Conservation (phyloP, 2,329 filamentous ascomycete species). For the Colletotrichum tabaci region DNA sequence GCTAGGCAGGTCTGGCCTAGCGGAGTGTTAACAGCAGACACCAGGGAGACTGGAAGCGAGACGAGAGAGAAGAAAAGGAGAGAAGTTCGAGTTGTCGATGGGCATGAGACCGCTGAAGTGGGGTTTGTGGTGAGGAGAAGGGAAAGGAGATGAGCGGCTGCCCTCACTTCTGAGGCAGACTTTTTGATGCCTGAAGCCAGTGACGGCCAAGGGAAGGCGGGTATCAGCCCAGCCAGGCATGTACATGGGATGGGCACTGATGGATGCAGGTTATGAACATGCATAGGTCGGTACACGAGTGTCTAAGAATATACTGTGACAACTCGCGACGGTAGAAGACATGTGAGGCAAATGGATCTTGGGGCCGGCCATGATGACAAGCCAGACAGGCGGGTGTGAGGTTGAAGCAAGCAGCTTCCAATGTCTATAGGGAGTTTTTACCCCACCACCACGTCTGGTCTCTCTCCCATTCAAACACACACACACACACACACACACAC, state of each 20-base stretch:
- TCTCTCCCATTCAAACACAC: too few species aligned
- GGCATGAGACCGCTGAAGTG: conserved; percentile 18
- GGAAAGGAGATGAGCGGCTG: conserved; percentile 14
- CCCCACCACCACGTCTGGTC: background rate
- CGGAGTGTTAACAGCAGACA: background rate
- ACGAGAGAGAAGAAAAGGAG: background rate
- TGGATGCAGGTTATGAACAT: background rate
- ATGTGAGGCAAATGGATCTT: background rate
- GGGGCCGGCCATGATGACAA: background rate
- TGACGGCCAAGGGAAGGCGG: background rate
- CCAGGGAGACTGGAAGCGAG: background rate
- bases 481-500: too few species aligned
- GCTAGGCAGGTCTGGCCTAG: too few species aligned
- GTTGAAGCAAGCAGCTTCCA: conserved; percentile 5
- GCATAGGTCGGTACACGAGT: background rate
- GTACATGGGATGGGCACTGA: background rate
- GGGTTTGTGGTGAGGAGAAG: conserved; percentile 13
- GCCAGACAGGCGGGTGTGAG: background rate
- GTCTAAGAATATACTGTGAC: background rate
- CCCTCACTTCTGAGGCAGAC: conserved; percentile 34
- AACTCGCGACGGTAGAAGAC: background rate
- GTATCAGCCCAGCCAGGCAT: conserved; percentile 11
- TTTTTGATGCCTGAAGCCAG: conserved; percentile 30
- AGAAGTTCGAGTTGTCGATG: background rate
- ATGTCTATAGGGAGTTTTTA: background rate